Conservation (phyloP, 805 yeast species). For the Sugiyamaella mastotermitis region DNA sequence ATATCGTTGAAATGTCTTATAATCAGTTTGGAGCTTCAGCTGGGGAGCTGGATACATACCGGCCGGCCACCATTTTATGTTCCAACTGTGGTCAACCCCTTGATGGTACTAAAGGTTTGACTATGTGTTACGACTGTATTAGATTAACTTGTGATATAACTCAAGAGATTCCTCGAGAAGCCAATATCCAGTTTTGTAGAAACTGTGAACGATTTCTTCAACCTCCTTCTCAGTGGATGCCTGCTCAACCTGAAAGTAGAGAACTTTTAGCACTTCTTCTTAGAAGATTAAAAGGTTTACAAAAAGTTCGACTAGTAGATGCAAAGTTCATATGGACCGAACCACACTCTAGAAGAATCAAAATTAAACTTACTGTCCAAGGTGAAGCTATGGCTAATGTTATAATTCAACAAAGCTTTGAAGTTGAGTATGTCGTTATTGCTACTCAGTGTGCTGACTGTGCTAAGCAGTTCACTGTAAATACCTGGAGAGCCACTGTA, state of each 20-base stretch:
- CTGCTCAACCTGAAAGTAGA: slow-evolving; percentile 85
- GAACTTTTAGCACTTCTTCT: slow-evolving; percentile 88
- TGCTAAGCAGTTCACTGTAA: slow-evolving; percentile 87
- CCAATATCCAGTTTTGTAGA: slow-evolving; percentile 80
- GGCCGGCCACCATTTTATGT: slow-evolving; percentile 82
- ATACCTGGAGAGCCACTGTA: slow-evolving; percentile 95
- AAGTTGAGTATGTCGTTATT: slow-evolving; percentile 86
- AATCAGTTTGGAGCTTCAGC: too few relatives aligned
- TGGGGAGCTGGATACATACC: too few relatives aligned
- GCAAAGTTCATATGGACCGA: slow-evolving; percentile 96
- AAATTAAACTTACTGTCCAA: slow-evolving; percentile 83
- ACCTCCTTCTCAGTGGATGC: slow-evolving; percentile 92
- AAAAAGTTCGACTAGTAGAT: slow-evolving; percentile 80
- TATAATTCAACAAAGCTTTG: slow-evolving; percentile 86
- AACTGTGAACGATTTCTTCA: slow-evolving; percentile 94
- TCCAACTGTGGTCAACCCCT: slow-evolving; percentile 98
- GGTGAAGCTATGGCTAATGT: slow-evolving; percentile 92
- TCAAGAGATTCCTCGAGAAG: slow-evolving; percentile 89
- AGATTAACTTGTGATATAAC: slow-evolving; percentile 90
- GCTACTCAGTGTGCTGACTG: slow-evolving; percentile 98
- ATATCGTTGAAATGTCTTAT: too few relatives aligned
- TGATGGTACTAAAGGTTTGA: slow-evolving; percentile 87
- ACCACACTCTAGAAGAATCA: slow-evolving; percentile 91
- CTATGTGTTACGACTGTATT: slow-evolving; percentile 97
- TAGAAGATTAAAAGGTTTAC: slow-evolving; percentile 80